Conservation (phyloP, 495 filamentous ascomycete species). For the Penicillium crystallinum region DNA sequence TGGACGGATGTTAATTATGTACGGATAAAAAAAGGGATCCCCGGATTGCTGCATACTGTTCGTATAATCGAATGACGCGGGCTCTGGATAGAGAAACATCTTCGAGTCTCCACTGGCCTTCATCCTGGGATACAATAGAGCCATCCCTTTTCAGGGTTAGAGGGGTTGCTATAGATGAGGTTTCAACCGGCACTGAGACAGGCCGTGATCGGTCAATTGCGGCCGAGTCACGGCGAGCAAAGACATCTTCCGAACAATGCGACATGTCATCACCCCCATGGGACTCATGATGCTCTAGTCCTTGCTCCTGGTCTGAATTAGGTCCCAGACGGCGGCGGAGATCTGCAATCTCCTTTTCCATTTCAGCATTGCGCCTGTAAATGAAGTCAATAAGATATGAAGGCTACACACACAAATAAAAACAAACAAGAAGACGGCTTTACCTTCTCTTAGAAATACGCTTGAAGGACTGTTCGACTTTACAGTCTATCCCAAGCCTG, state of each 20-base stretch:
- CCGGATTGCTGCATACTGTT: conserved; percentile 39
- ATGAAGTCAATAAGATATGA: conserved; percentile 7
- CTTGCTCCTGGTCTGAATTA: conserved; percentile 25
- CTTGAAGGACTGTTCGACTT: conserved; percentile 45
- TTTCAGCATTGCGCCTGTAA: conserved; percentile 46
- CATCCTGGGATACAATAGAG: conserved; percentile 40
- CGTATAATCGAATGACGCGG: conserved; percentile 38
- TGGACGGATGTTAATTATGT: conserved; percentile 18
- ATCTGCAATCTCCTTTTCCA: conserved; percentile 47
- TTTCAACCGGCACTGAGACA: conserved; percentile 35
- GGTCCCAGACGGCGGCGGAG: conserved; percentile 41
- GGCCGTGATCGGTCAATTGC: conserved; percentile 26
- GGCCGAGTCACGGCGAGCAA: conserved; percentile 30
- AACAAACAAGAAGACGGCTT: not conserved
- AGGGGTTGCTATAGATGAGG: conserved; percentile 33
- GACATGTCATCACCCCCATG: conserved; percentile 34
- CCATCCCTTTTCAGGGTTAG: conserved; percentile 36
- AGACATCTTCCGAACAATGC: conserved; percentile 38
- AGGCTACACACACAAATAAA: not conserved
- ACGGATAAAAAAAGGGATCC: not conserved
- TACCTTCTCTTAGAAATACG: conserved; percentile 47
- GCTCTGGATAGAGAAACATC: conserved; percentile 37
- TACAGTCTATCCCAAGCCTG: conserved; percentile 44
- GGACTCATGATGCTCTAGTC: conserved; percentile 22
- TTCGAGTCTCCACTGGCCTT: conserved; percentile 38